These are phyloP conservation scores for Nitzschia palea DNA, from an alignment of 108 stramenopile genomes.

Conservation along the genomic window DNA sequence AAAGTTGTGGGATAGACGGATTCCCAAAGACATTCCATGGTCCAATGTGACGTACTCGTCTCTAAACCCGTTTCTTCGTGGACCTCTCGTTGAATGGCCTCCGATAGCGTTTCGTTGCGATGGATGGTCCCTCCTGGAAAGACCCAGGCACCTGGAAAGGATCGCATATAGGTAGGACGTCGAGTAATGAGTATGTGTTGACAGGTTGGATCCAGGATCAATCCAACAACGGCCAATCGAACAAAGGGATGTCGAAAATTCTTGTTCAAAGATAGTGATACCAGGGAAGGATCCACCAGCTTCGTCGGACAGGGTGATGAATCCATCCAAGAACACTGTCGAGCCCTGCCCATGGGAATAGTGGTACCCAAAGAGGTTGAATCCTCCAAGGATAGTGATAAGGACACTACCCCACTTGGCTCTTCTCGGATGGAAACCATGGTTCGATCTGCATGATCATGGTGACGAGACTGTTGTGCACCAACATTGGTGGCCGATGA, in stretches of 20 bases:
- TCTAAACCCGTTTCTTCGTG: slow-evolving; percentile 34
- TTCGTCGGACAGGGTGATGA: slow-evolving; percentile 16
- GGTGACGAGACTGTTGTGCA: no score
- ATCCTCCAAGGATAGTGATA: not conserved
- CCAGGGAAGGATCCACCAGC: not conserved
- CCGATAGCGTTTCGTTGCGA: slow-evolving; percentile 7
- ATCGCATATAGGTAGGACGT: slow-evolving; percentile 29
- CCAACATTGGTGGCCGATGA: not conserved
- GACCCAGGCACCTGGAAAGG: slow-evolving; percentile 34
- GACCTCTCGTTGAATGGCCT: slow-evolving; percentile 25
- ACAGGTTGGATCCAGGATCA: slow-evolving; percentile 5
- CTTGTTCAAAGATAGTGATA: not conserved
- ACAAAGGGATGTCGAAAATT: slow-evolving; percentile 8
- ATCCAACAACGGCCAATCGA: slow-evolving; percentile 16
- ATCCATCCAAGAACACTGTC: not conserved
- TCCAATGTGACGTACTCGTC: not conserved
- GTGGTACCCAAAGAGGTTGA: not conserved
- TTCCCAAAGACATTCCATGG: slow-evolving; percentile 21
- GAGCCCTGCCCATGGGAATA: slow-evolving; percentile 18
- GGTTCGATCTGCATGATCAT: slow-evolving; percentile 12
- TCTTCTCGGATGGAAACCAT: not conserved
- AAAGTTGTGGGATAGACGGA: slow-evolving; percentile 16
- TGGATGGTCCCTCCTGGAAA: slow-evolving; percentile 31
- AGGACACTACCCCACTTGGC: not conserved
- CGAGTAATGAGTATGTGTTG: slow-evolving; percentile 23